phyloP scores from a whole-genome alignment of 139 green algal species.

The Diplosphaera chodatii region DNA sequence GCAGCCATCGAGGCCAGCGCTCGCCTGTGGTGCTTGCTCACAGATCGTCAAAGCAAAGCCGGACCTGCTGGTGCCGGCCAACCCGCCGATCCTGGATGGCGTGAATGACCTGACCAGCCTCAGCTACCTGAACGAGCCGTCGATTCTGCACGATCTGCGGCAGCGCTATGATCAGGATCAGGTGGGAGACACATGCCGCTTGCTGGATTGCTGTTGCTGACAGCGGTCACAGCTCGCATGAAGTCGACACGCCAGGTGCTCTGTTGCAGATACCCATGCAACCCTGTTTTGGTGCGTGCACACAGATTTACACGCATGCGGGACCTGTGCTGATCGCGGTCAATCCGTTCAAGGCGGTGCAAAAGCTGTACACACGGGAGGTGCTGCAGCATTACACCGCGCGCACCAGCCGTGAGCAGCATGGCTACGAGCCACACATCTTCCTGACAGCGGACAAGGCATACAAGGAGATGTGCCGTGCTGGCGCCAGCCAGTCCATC shows the following conservation, averaged over 20 bases:
- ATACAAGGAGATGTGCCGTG: constrained; percentile 59
- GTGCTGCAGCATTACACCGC: constrained; percentile 53
- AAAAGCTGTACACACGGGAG: constrained; percentile 62
- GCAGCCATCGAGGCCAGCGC: no score
- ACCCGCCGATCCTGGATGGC: constrained; percentile 29
- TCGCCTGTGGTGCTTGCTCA: neutral
- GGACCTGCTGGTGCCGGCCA: constrained; percentile 25
- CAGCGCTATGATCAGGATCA: constrained; percentile 21
- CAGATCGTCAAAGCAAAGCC: constrained; percentile 7
- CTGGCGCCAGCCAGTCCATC: constrained; percentile 41
- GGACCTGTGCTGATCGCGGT: constrained; percentile 85
- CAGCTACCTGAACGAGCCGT: constrained; percentile 81
- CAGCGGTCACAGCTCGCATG: no score
- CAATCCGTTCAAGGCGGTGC: constrained; percentile 78
- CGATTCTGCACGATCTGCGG: constrained; percentile 72
- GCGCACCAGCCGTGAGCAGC: constrained; percentile 7
- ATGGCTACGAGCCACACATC: constrained; percentile 59
- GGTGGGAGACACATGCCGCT: no score
- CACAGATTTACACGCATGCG: constrained; percentile 75
- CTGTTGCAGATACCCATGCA: no score
- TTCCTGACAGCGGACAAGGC: constrained; percentile 73
- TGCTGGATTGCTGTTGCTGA: no score
- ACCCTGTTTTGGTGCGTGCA: no score
- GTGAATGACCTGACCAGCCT: constrained; percentile 78
- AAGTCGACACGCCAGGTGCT: no score